Base-by-base conservation (phyloP, 2,329 filamentous ascomycete species). In the Xylariaceae sp. region DNA sequence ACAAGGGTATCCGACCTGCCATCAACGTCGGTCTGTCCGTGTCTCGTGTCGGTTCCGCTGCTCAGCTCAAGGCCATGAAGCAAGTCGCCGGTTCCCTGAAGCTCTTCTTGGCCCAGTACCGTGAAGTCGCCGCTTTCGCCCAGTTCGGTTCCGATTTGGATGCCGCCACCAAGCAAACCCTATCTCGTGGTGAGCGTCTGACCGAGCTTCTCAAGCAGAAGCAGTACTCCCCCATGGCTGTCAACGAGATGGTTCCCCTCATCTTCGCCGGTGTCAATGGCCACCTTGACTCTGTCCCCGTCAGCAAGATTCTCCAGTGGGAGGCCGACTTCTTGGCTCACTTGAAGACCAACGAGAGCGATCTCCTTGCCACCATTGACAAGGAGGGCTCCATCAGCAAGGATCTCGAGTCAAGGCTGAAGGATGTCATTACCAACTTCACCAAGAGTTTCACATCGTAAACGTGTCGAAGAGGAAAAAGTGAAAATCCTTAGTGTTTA, bases 1-100 rank as follows among this genome's bases (percentile, higher is more conserved):
- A 96, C 89, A 98, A 98, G 88, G 93, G 93, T 94, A 78, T 98
- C 75, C 92, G 93, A 69, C 93, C 93, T 65, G 93, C 93, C 78
- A 98, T 98, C 75, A 98, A 98, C 84, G 93, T 98, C 87, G 93
- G 93, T 93, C 88, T 98, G 64, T 98, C 93, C 66, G 93, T 98
- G 64, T 98, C 93, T 63, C 93, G 93, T 88, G 93, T 98, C 85
- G 93, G 93, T 72, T 98, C 93, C 68, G 89, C 93, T 72, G 93
- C 93, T 70, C 93, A 98, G 83, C 83, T 97, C 74, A 98, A 97
- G 88, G 91, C 93, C 77, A 98, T 98, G 93, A 98, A 98, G 85
- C 93, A 98, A 82, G 93, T 98, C 65, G 93, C 93, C 67, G 93
- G 93, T 83, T 97, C 92, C 62, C 82, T 98, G 69, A 98, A 98